A percentile compares a stretch with the other conserved stretches of the same genome.
Conservation (phyloP, 805 yeast species). For the Candida taoyuanica region DNA sequence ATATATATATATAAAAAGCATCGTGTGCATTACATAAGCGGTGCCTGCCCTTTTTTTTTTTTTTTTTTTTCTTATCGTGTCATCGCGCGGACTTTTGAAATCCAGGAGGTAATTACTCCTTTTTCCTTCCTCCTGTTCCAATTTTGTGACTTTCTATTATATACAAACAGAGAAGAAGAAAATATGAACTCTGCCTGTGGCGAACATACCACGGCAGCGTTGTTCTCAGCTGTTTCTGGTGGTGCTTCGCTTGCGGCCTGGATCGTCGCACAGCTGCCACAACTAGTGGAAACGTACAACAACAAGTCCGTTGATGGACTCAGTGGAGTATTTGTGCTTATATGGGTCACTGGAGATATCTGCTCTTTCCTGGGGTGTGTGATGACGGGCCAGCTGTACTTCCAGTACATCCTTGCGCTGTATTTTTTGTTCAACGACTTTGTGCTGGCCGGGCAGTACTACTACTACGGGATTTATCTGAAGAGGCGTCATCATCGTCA, state of each 20-base stretch:
- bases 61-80: neutral
- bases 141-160: too few species aligned
- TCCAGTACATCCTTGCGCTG: conserved; percentile 66
- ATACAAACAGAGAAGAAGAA: too few species aligned
- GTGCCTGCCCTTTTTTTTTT: too few species aligned
- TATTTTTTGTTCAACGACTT: conserved; percentile 74
- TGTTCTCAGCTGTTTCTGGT: conserved; percentile 35
- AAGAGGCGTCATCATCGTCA: conserved; percentile 32
- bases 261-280: conserved; percentile 51
- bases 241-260: conserved; percentile 42
- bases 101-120: neutral
- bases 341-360: conserved; percentile 41
- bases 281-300: conserved; percentile 48
- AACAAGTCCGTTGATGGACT: conserved; percentile 58
- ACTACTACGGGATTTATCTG: conserved; percentile 49
- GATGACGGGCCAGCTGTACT: conserved; percentile 72
- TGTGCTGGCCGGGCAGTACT: conserved; percentile 63
- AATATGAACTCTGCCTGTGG: conserved; percentile 12
- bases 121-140: neutral
- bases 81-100: too few species aligned
- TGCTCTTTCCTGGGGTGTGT: conserved; percentile 65
- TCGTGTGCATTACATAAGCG: neutral
- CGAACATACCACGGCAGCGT: conserved; percentile 9
- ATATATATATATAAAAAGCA: neutral
- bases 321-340: conserved; percentile 46